Percentiles rank a stretch among this genome's conserved stretches.
Conservation (phyloP, 176 grass and related monocot genomes). For the Triticum urartu region DNA sequence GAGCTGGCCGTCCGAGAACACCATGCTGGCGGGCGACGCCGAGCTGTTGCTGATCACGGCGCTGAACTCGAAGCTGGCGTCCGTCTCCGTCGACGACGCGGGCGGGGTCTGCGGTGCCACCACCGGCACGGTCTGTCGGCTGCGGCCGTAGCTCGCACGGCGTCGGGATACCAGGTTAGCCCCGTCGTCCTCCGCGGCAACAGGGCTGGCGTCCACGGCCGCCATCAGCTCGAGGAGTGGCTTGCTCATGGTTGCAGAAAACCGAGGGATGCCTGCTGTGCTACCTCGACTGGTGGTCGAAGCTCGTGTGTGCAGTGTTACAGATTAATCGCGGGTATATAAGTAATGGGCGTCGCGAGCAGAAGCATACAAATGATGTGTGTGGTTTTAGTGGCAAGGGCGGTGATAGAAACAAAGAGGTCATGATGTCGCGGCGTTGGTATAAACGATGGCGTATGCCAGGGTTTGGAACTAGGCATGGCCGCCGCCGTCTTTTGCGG, state of each 20-base stretch:
- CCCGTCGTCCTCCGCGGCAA: background rate
- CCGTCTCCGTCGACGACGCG: background rate
- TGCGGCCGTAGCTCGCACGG: background rate
- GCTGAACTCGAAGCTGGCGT: conserved; percentile 54
- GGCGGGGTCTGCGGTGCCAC: background rate
- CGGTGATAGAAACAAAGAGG: conserved; percentile 48
- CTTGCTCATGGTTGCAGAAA: conserved; percentile 29
- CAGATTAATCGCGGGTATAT: background rate
- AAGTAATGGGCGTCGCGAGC: conserved; percentile 2
- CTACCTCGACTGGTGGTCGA: background rate
- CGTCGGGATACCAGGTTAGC: background rate
- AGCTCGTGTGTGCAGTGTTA: background rate
- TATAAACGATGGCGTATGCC: background rate
- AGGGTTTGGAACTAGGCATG: background rate
- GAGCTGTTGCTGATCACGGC: conserved; percentile 20
- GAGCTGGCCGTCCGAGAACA: conserved; percentile 57
- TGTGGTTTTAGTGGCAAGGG: conserved; percentile 6
- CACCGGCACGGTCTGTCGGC: background rate
- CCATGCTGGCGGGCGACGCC: conserved; percentile 46
- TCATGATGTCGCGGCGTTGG: background rate
- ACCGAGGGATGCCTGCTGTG: background rate
- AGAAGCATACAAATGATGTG: conserved; percentile 12
- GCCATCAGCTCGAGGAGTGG: conserved; percentile 29
- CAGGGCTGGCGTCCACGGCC: conserved; percentile 23
- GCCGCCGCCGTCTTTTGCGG: background rate